A percentile compares a stretch with the other conserved stretches of the same genome.
These are phyloP conservation scores for Crithidia fasciculata DNA, from an alignment of 208 protist species.

Conservation along the genomic window DNA sequence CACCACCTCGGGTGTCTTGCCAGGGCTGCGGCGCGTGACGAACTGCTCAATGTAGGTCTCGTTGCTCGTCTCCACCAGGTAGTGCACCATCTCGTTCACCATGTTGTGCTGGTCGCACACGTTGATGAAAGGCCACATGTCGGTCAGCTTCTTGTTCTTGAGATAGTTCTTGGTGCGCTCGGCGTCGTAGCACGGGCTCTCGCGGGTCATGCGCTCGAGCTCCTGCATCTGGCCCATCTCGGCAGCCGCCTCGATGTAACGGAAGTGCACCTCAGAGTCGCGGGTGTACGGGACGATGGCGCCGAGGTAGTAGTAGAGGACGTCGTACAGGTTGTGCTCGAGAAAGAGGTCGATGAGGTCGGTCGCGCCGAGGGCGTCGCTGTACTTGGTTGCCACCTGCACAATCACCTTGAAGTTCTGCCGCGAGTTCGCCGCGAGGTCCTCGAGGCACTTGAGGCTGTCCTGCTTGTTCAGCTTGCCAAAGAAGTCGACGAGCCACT, in stretches of 20 bases:
- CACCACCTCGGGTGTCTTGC: conserved; percentile 98
- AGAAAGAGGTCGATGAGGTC: conserved; percentile 98
- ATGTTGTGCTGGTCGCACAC: conserved; percentile 99
- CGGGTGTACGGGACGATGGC: conserved; percentile 96
- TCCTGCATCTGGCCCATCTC: conserved; percentile 98
- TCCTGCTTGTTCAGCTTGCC: conserved; percentile 95
- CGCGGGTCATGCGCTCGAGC: conserved; percentile 98
- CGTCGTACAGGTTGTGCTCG: conserved; percentile 96
- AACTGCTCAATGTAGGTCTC: conserved; percentile 98
- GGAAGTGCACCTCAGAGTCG: conserved; percentile 99
- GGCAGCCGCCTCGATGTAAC: conserved; percentile 99
- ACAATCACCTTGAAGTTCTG: conserved; percentile 99
- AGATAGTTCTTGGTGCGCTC: conserved; percentile 99
- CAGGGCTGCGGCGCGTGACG: conserved; percentile 95
- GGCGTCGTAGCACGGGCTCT: conserved; percentile 98
- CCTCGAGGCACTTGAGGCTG: conserved; percentile 96
- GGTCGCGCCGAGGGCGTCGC: conserved; percentile 93
- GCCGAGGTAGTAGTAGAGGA: conserved; percentile 97
- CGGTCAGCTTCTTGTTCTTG: conserved; percentile 98
- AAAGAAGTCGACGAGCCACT: conserved; percentile 98
- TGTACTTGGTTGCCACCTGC: conserved; percentile 99
- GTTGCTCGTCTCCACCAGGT: conserved; percentile 97
- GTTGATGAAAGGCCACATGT: conserved; percentile 99
- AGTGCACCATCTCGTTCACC: conserved; percentile 98
- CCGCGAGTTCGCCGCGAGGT: conserved; percentile 95